These are phyloP conservation scores for Calonectria hawksworthii DNA, from an alignment of 2,329 filamentous ascomycete genomes.

Conservation along the genomic window DNA sequence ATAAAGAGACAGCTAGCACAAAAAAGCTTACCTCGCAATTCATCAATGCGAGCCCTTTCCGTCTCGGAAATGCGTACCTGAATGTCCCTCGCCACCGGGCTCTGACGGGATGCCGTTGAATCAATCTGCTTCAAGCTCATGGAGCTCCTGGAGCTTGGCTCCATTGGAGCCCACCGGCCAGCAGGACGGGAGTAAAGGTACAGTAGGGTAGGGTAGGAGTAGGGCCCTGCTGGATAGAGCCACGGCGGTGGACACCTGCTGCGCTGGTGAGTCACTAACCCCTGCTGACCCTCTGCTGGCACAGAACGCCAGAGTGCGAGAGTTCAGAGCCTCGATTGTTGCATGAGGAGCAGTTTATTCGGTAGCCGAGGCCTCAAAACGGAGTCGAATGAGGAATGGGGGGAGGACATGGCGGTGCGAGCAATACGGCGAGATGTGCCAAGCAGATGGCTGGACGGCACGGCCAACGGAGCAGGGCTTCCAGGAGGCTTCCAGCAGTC, in stretches of 20 bases:
- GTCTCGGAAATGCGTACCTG: neutral
- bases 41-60: neutral
- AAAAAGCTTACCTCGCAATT: neutral
- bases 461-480: neutral
- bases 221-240: neutral
- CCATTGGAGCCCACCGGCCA: neutral
- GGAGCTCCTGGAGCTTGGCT: slow-evolving; percentile 3
- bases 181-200: neutral
- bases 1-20: neutral
- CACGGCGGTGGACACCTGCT: slow-evolving; percentile 8
- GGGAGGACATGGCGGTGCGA: neutral
- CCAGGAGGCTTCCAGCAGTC: neutral
- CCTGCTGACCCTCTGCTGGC: slow-evolving; percentile 17
- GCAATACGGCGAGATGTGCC: neutral
- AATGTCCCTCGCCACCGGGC: slow-evolving; percentile 2
- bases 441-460: slow-evolving; percentile 9
- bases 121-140: slow-evolving; percentile 17
- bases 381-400: slow-evolving; percentile 1
- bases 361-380: slow-evolving; percentile 15
- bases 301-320: neutral
- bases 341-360: neutral
- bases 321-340: slow-evolving; percentile 12
- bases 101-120: slow-evolving; percentile 7
- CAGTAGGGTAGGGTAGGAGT: neutral
- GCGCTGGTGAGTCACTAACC: slow-evolving; percentile 19